These are phyloP conservation scores for Amphichorda felina DNA, from an alignment of 2,329 filamentous ascomycete species.

Conservation along the genomic window DNA sequence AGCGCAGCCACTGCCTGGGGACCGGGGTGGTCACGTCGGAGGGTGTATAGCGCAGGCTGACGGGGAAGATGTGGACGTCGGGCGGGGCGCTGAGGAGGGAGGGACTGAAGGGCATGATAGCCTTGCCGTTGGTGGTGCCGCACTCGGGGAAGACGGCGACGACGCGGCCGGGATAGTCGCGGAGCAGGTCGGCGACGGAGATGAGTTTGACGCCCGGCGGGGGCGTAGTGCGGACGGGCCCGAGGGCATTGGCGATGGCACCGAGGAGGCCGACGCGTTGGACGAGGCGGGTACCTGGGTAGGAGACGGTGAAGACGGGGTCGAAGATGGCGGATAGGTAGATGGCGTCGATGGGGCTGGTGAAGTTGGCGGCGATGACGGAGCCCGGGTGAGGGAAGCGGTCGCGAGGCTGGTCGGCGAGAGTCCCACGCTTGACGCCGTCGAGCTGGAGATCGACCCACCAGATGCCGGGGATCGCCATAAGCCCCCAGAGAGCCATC, in stretches of 20 bases:
- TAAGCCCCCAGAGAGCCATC: constrained; percentile 73
- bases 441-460: constrained; percentile 99
- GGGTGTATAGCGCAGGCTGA: constrained; percentile 82
- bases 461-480: constrained; percentile 88
- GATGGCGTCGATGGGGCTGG: constrained; percentile 82
- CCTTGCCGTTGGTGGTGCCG: constrained; percentile 86
- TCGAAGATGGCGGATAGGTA: constrained; percentile 96
- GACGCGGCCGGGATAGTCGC: constrained; percentile 58
- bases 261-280: constrained; percentile 64
- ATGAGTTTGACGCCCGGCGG: constrained; percentile 37
- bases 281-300: constrained; percentile 62
- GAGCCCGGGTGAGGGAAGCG: constrained; percentile 69
- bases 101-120: constrained; percentile 73
- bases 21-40: constrained; percentile 85
- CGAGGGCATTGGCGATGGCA: constrained; percentile 64
- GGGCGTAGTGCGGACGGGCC: constrained; percentile 37
- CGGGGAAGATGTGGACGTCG: constrained; percentile 71
- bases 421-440: constrained; percentile 82
- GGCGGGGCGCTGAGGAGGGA: constrained; percentile 57
- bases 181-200: constrained; percentile 50
- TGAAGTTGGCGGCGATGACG: constrained; percentile 83
- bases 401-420: constrained; percentile 60
- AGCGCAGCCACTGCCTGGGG: constrained; percentile 58
- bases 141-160: constrained; percentile 89
- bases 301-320: constrained; percentile 82